Conservation (phyloP, 2,329 filamentous ascomycete species). For the Fusarium vanettenii region DNA sequence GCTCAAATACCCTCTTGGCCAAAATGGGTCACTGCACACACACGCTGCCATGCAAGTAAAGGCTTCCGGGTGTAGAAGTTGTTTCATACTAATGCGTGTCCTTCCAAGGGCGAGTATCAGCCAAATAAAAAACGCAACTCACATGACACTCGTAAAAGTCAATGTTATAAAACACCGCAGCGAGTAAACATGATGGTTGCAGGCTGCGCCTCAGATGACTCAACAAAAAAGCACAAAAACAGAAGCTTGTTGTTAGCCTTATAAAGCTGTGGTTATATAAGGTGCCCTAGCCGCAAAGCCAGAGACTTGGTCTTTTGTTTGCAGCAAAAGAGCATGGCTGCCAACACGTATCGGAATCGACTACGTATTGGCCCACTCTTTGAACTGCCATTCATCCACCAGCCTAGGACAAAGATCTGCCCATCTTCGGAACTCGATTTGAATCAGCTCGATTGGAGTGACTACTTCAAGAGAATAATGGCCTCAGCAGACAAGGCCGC, state of each 20-base stretch:
- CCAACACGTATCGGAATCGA: no score
- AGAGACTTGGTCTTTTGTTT: background rate
- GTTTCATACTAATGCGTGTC: background rate
- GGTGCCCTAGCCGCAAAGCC: background rate
- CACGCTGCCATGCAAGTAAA: background rate
- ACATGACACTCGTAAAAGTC: background rate
- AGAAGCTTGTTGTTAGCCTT: background rate
- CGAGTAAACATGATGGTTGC: background rate
- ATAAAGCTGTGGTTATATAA: background rate
- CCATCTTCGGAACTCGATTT: no score
- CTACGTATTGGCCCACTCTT: no score
- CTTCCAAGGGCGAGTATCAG: background rate
- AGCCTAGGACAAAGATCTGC: no score
- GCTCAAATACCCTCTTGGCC: background rate
- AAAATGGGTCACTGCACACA: background rate
- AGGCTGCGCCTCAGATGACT: background rate
- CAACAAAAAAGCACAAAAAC: background rate
- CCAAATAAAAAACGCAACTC: background rate
- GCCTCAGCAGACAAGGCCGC: no score
- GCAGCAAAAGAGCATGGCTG: background rate
- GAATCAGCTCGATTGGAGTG: no score
- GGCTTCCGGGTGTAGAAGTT: background rate
- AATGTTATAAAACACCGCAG: background rate
- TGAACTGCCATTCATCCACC: no score
- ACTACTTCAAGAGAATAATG: no score